Evolutionary conservation across 2,329 filamentous ascomycete genomes (phyloP).

Genomic region (Fusarium denticulatum): DNA sequence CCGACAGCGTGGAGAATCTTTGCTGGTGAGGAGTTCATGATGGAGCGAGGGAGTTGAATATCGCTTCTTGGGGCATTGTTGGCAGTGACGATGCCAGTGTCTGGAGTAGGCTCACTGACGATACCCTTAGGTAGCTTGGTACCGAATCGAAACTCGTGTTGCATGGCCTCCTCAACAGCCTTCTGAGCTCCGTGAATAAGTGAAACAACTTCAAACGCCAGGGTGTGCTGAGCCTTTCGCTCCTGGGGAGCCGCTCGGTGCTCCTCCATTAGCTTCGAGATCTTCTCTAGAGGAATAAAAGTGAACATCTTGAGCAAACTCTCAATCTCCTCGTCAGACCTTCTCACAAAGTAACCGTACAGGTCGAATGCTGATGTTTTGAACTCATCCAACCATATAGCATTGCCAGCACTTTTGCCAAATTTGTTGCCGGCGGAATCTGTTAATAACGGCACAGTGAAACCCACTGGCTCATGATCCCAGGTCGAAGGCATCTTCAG

Average conservation of each 20-base stretch:
- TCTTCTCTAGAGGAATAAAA: conserved; percentile 79
- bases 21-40: conserved; percentile 66
- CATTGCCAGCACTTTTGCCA: conserved; percentile 93
- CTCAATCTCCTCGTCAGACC: conserved; percentile 83
- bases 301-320: conserved; percentile 89
- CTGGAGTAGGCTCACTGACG: conserved; percentile 43
- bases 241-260: conserved; percentile 75
- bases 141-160: conserved; percentile 63
- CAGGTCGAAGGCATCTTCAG: conserved; percentile 53
- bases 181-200: conserved; percentile 77
- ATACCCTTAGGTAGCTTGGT: conserved; percentile 45
- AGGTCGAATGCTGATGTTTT: conserved; percentile 86
- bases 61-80: conserved; percentile 64
- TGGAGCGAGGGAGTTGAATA: conserved; percentile 66
- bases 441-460: conserved; percentile 91
- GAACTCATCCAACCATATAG: conserved; percentile 87
- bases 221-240: conserved; percentile 81
- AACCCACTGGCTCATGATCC: conserved; percentile 75
- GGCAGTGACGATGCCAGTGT: conserved; percentile 49
- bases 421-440: conserved; percentile 89
- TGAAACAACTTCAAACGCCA: conserved; percentile 84
- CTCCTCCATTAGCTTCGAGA: conserved; percentile 72
- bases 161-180: conserved; percentile 69
- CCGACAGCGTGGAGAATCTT: conserved; percentile 69
- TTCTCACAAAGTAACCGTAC: conserved; percentile 89